Evolutionary conservation across 345 rosid species (phyloP), one percentile per base, ranked within the genome.

Genomic region (Lepidium sativum): DNA sequence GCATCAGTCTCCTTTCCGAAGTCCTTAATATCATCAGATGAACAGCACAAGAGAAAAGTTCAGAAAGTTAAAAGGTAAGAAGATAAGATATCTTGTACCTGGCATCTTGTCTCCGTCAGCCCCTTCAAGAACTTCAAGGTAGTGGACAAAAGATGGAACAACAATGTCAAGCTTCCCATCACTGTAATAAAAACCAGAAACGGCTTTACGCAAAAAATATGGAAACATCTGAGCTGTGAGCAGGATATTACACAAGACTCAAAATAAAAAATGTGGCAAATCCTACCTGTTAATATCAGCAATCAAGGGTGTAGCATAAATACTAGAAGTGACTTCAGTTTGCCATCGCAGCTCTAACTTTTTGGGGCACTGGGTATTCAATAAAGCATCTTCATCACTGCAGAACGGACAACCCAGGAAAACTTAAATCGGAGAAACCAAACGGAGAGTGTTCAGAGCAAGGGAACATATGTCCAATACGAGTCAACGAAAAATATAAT

Each of bases 61-160:
- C 34, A 44, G 42, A 62, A 25, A 4, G 9, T n/a, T 1, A 54
- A 53, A 5, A 53, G 32, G 25, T 61, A 64, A 49, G 27, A 50
- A 49, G 23, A 54, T 54, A 11, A 70, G 49, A 40, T 9, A 54
- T 49, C 39, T 0, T 17, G 43, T 77, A 91, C 99, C 99, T 6
- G 98, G 86, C 98, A 91, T 86, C 81, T 95, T 95, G 63, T 95
- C 99, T 27, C 99, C 99, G 84, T 95, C 99, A 35, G 98, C 71
- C 15, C 99, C 99, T 81, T 95, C 99, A 41, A 95, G 82, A 71
- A 91, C 99, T 80, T 95, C 99, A 13, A 95, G 98, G 78, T 95
- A 91, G 65, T 95, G 99, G 73, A 95, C 85, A 77, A 88, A 95
- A 60, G 99, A 85, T 38, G 99, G 89, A 78, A 95, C 91, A 69